Evolutionary conservation across 805 yeast species (phyloP).

Genomic region (Lipomyces yamanashiensis): DNA sequence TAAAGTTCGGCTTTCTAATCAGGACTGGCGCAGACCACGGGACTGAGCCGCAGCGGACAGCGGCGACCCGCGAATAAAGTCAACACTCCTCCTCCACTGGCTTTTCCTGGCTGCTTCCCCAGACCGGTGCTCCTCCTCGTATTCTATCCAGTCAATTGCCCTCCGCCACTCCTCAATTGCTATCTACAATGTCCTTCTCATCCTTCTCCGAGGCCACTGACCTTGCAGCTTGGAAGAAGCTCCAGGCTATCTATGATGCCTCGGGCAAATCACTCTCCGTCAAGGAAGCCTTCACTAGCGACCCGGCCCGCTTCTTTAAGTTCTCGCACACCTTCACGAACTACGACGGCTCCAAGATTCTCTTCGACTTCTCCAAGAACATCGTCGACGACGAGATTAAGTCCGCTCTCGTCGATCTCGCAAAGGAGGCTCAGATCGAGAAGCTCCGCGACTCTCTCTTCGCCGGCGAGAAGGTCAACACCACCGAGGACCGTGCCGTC

Average conservation of each 20-base stretch:
- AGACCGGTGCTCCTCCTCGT: neutral
- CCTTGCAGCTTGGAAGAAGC: conserved; percentile 81
- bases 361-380: conserved; percentile 96
- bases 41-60: conserved; percentile 20
- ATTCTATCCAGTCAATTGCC: neutral
- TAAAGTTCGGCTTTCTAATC: neutral
- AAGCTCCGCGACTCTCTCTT: conserved; percentile 88
- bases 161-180: neutral
- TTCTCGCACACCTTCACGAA: conserved; percentile 78
- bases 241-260: conserved; percentile 70
- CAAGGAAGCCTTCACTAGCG: conserved; percentile 75
- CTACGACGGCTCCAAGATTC: conserved; percentile 83
- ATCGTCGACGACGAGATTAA: conserved; percentile 85
- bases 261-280: conserved; percentile 74
- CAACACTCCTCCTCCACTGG: neutral
- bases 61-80: conserved; percentile 18
- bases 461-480: conserved; percentile 89
- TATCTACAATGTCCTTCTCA: conserved; percentile 45
- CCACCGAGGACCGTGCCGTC: conserved; percentile 96
- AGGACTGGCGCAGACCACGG: neutral
- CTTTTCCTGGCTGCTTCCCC: neutral
- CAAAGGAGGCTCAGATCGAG: conserved; percentile 89
- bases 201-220: conserved; percentile 68
- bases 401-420: conserved; percentile 69
- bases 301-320: conserved; percentile 74